phyloP scores from a whole-genome alignment of 169 alveolate genomes.

The Cryptosporidium felis region DNA sequence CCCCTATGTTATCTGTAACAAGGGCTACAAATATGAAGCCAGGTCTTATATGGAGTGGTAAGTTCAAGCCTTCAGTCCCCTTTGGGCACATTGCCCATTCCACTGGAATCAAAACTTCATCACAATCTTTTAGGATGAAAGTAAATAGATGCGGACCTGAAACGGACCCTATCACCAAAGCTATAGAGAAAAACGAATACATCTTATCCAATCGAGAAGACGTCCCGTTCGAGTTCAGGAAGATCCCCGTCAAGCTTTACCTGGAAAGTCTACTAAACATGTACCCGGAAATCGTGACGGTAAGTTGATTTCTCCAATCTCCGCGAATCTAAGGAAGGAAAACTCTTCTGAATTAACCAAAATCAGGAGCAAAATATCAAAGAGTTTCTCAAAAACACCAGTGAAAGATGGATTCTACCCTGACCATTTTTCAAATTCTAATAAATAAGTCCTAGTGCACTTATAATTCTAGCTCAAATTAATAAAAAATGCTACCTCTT shows the following conservation, averaged over 20 bases:
- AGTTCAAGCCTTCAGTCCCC: too few relatives aligned
- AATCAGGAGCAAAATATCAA: constrained; percentile 60
- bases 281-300: constrained; percentile 51
- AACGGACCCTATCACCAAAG: constrained; percentile 63
- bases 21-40: constrained; percentile 57
- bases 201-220: constrained; percentile 42
- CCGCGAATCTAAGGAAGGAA: too few relatives aligned
- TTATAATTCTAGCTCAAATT: not conserved
- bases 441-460: not conserved
- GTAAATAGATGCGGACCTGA: constrained; percentile 67
- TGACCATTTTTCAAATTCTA: not conserved
- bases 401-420: constrained; percentile 65
- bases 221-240: constrained; percentile 21
- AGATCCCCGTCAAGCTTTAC: constrained; percentile 29
- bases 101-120: too few relatives aligned
- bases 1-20: constrained; percentile 51
- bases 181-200: constrained; percentile 53
- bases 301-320: too few relatives aligned
- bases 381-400: constrained; percentile 18
- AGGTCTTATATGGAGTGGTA: constrained; percentile 51
- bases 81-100: too few relatives aligned
- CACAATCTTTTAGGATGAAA: constrained; percentile 11
- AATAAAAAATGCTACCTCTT: not conserved
- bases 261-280: constrained; percentile 34
- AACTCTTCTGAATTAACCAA: not conserved